Conservation (phyloP, 2,329 filamentous ascomycete genomes). For the Albophoma yamanashiensis region DNA sequence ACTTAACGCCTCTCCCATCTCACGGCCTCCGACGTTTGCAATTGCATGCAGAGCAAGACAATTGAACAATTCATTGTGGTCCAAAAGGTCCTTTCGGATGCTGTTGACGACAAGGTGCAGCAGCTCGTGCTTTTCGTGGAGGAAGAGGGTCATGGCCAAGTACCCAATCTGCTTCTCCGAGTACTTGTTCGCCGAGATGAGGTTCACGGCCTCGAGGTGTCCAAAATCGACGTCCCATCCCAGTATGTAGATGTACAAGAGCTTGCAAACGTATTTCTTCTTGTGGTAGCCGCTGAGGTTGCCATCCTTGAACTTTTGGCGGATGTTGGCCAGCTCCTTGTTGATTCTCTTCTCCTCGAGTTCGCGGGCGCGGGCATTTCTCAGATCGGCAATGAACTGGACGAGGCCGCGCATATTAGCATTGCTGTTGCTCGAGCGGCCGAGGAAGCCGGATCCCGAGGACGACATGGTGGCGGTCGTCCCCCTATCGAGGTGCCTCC, state of each 20-base stretch:
- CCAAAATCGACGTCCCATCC: conserved; percentile 99
- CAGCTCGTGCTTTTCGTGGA: conserved; percentile 95
- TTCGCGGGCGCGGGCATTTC: conserved; percentile 90
- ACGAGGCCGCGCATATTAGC: conserved; percentile 75
- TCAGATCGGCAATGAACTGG: conserved; percentile 93
- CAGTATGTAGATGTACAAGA: conserved; percentile 97
- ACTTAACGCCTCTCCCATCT: conserved; percentile 93
- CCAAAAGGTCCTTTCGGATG: conserved; percentile 88
- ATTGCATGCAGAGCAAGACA: conserved; percentile 94
- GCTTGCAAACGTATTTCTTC: conserved; percentile 99
- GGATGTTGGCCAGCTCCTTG: conserved; percentile 97
- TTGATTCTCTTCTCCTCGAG: conserved; percentile 99
- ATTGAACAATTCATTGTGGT: conserved; percentile 96
- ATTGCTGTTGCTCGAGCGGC: conserved; percentile 54
- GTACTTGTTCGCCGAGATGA: conserved; percentile 94
- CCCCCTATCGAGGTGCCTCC: not conserved
- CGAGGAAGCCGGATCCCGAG: conserved; percentile 49
- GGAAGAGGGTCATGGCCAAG: conserved; percentile 89
- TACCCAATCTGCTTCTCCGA: conserved; percentile 99
- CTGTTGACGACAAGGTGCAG: conserved; percentile 96
- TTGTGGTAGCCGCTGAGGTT: conserved; percentile 94
- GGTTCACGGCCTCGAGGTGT: conserved; percentile 93
- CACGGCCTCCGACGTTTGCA: conserved; percentile 89
- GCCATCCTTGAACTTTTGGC: conserved; percentile 95
- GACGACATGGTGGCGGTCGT: conserved; percentile 37